A percentile compares a stretch with the other conserved stretches of the same genome.
These are phyloP conservation scores for Amanita exitialis DNA, from an alignment of 768 basidiomycete species.

Conservation along the genomic window DNA sequence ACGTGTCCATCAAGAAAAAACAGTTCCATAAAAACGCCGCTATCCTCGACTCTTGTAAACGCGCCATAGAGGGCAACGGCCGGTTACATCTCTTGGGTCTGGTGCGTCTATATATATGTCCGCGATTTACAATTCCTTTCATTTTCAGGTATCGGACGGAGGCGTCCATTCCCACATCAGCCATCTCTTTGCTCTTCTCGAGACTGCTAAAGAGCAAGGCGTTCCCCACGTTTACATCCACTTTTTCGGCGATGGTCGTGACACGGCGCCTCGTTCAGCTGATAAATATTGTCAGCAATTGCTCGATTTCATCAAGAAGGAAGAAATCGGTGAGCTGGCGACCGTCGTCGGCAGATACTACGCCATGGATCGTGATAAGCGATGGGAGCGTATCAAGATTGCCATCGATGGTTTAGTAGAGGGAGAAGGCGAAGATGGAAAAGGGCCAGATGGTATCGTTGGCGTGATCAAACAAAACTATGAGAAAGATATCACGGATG, in stretches of 20 bases:
- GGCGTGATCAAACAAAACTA: slow-evolving; percentile 69
- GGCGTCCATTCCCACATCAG: slow-evolving; percentile 95
- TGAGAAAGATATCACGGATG: slow-evolving; percentile 80
- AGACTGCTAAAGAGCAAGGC: slow-evolving; percentile 77
- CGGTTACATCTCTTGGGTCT: slow-evolving; percentile 84
- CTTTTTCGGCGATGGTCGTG: slow-evolving; percentile 92
- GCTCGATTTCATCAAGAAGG: slow-evolving; percentile 66
- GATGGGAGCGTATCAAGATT: slow-evolving; percentile 90
- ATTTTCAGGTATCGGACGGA: slow-evolving; percentile 73
- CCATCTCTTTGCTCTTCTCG: slow-evolving; percentile 85
- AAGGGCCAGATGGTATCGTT: slow-evolving; percentile 46
- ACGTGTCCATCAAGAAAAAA: slow-evolving; percentile 81
- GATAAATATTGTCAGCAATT: slow-evolving; percentile 70
- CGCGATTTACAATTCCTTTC: neutral
- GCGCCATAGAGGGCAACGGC: slow-evolving; percentile 75
- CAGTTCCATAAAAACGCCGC: slow-evolving; percentile 72
- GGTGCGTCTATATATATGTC: slow-evolving; percentile 29
- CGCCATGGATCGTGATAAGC: slow-evolving; percentile 95
- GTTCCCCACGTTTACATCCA: slow-evolving; percentile 86
- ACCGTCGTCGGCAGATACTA: slow-evolving; percentile 90
- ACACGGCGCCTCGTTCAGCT: slow-evolving; percentile 84
- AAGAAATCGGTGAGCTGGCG: slow-evolving; percentile 71
- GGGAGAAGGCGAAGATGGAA: slow-evolving; percentile 48
- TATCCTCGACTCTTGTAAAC: slow-evolving; percentile 66
- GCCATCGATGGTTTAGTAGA: slow-evolving; percentile 79